Evolutionary conservation across 805 yeast species (phyloP).

Genomic region (Brettanomyces nanus): DNA sequence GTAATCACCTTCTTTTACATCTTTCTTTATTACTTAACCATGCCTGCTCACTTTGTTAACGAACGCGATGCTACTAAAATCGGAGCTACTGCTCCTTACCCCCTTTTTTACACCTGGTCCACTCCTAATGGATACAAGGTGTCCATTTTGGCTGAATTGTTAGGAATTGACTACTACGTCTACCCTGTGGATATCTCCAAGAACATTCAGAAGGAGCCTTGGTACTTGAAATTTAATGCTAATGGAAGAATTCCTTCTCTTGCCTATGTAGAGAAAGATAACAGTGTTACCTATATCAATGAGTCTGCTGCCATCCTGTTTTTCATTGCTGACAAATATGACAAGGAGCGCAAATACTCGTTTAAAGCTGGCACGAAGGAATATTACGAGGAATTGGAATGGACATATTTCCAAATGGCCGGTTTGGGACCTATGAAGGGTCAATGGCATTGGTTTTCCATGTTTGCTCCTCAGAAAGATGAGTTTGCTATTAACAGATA

Average conservation of each 20-base stretch:
- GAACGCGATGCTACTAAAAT: slow-evolving; percentile 1
- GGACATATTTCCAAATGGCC: slow-evolving; percentile 51
- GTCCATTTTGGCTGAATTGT: slow-evolving; percentile 31
- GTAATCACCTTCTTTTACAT: no score
- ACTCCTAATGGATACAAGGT: slow-evolving; percentile 42
- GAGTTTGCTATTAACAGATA: slow-evolving; percentile 49
- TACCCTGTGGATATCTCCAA: slow-evolving; percentile 33
- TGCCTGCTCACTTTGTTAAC: slow-evolving; percentile 1
- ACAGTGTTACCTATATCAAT: slow-evolving; percentile 35
- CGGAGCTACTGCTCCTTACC: slow-evolving; percentile 28
- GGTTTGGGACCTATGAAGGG: slow-evolving; percentile 59
- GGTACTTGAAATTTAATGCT: slow-evolving; percentile 50
- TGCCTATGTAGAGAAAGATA: slow-evolving; percentile 31
- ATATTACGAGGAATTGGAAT: slow-evolving; percentile 46
- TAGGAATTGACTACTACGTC: slow-evolving; percentile 34
- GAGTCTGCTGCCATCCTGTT: slow-evolving; percentile 58
- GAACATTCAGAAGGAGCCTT: slow-evolving; percentile 44
- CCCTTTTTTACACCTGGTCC: slow-evolving; percentile 33
- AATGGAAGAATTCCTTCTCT: slow-evolving; percentile 60
- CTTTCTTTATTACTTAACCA: not conserved
- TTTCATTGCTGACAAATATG: slow-evolving; percentile 54
- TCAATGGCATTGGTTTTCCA: slow-evolving; percentile 44
- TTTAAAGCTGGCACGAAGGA: slow-evolving; percentile 29
- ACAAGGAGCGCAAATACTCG: slow-evolving; percentile 40
- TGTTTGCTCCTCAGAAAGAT: slow-evolving; percentile 39